Evolutionary conservation across 139 green algal species (phyloP).

Genomic region (Marvania coccoides): DNA sequence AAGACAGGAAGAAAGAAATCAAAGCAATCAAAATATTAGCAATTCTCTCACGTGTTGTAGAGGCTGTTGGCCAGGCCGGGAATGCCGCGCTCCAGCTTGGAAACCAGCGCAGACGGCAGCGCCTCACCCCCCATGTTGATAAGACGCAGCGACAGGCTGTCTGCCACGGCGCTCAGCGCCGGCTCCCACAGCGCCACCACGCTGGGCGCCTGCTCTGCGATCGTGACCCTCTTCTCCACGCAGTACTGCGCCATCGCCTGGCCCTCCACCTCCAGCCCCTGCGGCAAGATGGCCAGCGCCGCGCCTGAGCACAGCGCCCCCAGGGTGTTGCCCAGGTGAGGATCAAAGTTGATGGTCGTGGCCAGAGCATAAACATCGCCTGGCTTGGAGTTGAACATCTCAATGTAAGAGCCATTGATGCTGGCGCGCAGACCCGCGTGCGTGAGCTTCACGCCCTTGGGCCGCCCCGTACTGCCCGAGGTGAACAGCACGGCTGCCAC

Average conservation of each 20-base stretch:
- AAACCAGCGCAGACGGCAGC: not conserved
- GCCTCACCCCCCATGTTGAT: slow-evolving; percentile 1
- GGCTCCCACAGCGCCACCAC: not conserved
- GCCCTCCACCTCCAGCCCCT: not conserved
- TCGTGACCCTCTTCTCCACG: slow-evolving; percentile 3
- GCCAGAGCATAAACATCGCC: not conserved
- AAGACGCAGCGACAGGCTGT: not conserved
- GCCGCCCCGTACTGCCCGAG: slow-evolving; percentile 48
- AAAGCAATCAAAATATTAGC: no score
- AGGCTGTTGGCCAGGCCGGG: not conserved
- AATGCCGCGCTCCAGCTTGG: not conserved
- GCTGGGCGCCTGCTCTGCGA: slow-evolving; percentile 4
- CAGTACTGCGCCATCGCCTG: slow-evolving; percentile 4
- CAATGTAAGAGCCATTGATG: not conserved
- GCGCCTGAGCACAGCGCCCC: not conserved
- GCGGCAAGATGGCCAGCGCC: not conserved
- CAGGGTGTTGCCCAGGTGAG: not conserved
- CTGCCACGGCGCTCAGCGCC: not conserved
- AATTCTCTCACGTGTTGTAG: not conserved
- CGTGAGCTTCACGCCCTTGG: slow-evolving; percentile 42
- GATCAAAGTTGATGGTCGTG: slow-evolving; percentile 16
- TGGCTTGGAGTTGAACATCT: not conserved
- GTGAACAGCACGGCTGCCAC: slow-evolving; percentile 60
- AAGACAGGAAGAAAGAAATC: no score
- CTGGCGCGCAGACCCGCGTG: slow-evolving; percentile 27